Evolutionary conservation across 1,284 basidiomycete species (phyloP).

Genomic region (Ganoderma lucidum): DNA sequence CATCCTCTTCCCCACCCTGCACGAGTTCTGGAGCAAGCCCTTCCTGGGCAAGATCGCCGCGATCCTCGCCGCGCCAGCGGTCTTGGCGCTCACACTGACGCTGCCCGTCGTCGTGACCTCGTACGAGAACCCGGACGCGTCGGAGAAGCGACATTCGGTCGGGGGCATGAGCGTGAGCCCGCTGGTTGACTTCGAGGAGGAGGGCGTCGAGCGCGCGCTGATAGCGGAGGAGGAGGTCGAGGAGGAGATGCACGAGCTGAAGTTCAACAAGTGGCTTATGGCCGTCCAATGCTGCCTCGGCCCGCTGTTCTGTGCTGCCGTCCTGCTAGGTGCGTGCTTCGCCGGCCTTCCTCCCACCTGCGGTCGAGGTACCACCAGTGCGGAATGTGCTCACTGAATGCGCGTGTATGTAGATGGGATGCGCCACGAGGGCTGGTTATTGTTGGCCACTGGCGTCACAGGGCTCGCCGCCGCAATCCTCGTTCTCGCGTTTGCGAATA

Average conservation of each 20-base stretch:
- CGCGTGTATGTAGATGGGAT: constrained; percentile 56
- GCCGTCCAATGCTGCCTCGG: constrained; percentile 83
- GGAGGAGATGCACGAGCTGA: constrained; percentile 67
- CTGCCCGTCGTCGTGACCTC: constrained; percentile 88
- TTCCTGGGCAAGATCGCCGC: constrained; percentile 78
- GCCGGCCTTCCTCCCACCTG: background rate
- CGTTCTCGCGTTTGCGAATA: constrained; percentile 68
- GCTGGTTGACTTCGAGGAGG: constrained; percentile 74
- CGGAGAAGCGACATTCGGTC: constrained; percentile 55
- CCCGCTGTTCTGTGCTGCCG: constrained; percentile 77
- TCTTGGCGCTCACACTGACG: constrained; percentile 88
- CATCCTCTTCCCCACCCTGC: constrained; percentile 88
- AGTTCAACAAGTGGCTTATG: constrained; percentile 85
- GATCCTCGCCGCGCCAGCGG: constrained; percentile 86
- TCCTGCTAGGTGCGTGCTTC: constrained; percentile 74
- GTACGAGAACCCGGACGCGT: constrained; percentile 46
- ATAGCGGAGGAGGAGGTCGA: constrained; percentile 72
- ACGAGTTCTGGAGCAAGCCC: constrained; percentile 78
- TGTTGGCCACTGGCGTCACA: constrained; percentile 60
- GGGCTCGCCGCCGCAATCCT: constrained; percentile 64
- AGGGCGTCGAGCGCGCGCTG: constrained; percentile 68
- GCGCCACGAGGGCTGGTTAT: constrained; percentile 59
- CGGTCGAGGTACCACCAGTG: background rate
- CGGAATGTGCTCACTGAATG: background rate
- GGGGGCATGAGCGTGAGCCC: constrained; percentile 45